Evolutionary conservation across 1,284 basidiomycete species (phyloP), one percentile per base, ranked within the genome.

Genomic region (Ceratobasidium sp.): DNA sequence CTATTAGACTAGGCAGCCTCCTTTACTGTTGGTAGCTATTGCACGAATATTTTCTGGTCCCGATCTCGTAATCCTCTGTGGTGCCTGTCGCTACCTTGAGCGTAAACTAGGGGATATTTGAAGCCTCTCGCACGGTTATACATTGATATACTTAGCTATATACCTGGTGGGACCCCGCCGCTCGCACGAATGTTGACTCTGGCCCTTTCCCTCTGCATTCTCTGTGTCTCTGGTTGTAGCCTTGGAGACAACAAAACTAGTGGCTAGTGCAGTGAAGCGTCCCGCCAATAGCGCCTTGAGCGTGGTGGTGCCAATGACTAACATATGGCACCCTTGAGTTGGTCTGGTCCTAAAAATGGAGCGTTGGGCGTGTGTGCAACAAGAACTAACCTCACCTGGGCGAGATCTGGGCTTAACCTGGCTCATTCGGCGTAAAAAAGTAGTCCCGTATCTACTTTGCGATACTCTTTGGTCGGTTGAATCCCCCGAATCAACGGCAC

Each of bases 401-500:
- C 69, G 14, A 66, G 44, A 12, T 77, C 68, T 55, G 79, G 41
- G 10, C n/a, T n/a, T n/a, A n/a, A n/a, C n/a, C n/a, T n/a, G n/a
- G n/a, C 10, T 30, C 41, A 2, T 44, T 12, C 14, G 23, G 16
- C 18, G 57, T 38, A 41, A 41, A 55, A 27, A 20, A 52, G 33
- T 66, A 12, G 27, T 33, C 35, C 27, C 35, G 52, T 20, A 4
- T 20, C 23, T 27, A n/a, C 86, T 86, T 1, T 88, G 90, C 79
- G 90, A 90, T 82, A 82, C 85, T 77, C 82, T 90, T 60, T 88
- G 84, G 80, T 81, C 86, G 78, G 87, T 91, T 74, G 89, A 90
- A 80, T 82, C 84, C 0, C 87, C 86, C 78, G 85, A 86, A 54
- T 90, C 90, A 0, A 80, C 14, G 79, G 83, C 48, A 88, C 88